Evolutionary conservation across 768 basidiomycete species (phyloP), one percentile per base, ranked within the genome.

Genomic region (Boletus patriciae): DNA sequence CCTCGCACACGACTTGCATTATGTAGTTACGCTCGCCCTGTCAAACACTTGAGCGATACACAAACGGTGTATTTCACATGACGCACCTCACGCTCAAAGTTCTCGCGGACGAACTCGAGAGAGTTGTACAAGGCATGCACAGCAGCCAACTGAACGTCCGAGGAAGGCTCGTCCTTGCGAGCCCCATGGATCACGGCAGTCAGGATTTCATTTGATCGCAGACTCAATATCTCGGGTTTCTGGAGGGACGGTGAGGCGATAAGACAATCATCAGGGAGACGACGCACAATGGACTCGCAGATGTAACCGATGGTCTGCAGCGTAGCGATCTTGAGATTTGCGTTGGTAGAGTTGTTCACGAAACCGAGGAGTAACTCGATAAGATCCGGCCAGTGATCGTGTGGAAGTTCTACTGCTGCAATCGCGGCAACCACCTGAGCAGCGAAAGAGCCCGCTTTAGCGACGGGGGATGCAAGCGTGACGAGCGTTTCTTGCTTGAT

Each of bases 1-100:
- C n/a, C n/a, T 98, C 97, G 70, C 97, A 99, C 18, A 98, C 92
- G 42, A 98, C 94, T 77, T 99, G 97, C 97, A 99, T 99, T 74
- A 99, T 98, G 77, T 97, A 98, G 76, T 98, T 99, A 46, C 97
- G 86, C 74, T 99, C 97, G 63, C 97, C 97, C 94, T 98, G 67
- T 13, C 57, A 25, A 50, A 36, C 50, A 34, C 41, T 45, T 46
- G 40, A 58, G 60, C 34, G 46, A 47, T 31, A 50, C 46, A 21
- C 10, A 44, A 41, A 38, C 11, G 40, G 25, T 37, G 40, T 3
- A 47, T 52, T 25, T 51, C 29, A 60, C 53, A 31, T 50, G 34
- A 77, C 85, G 50, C 61, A 96, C 95, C 80, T 98, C 97, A 48
- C 94, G 87, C 63, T 97, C 93, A 69, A 99, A 98, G 74, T 99